A percentile compares a stretch with the other conserved stretches of the same genome.
phyloP scores from a whole-genome alignment of 768 basidiomycete genomes.

The Rhizopogon vesiculosus region DNA sequence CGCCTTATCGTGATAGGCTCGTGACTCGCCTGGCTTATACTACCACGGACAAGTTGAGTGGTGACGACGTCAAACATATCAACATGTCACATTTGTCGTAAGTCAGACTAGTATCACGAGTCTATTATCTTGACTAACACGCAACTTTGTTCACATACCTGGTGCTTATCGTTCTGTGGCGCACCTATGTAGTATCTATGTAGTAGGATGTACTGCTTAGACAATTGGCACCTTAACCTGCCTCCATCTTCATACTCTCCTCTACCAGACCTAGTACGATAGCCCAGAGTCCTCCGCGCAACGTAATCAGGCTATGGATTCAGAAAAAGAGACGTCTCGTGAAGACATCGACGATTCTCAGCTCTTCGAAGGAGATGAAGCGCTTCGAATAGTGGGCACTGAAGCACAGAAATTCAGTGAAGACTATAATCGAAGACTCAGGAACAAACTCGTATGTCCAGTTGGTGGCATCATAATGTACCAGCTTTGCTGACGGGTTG shows the following conservation, averaged over 20 bases:
- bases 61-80: no score
- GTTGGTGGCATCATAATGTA: background rate
- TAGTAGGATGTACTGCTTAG: background rate
- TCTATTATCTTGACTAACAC: background rate
- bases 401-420: conserved; percentile 50
- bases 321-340: background rate
- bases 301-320: background rate
- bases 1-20: background rate
- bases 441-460: conserved; percentile 49
- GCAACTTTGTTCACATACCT: background rate
- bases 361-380: conserved; percentile 46
- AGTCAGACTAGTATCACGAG: no score
- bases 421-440: conserved; percentile 51
- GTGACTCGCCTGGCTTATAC: no score
- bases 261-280: background rate
- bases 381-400: conserved; percentile 50
- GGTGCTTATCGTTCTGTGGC: background rate
- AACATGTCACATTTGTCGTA: no score
- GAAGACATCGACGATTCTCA: background rate
- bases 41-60: no score
- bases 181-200: background rate
- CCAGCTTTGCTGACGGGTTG: background rate
- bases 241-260: background rate
- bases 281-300: background rate
- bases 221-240: background rate